Conservation (phyloP, 1,139 yeast genomes). For the Pichia sp. region DNA sequence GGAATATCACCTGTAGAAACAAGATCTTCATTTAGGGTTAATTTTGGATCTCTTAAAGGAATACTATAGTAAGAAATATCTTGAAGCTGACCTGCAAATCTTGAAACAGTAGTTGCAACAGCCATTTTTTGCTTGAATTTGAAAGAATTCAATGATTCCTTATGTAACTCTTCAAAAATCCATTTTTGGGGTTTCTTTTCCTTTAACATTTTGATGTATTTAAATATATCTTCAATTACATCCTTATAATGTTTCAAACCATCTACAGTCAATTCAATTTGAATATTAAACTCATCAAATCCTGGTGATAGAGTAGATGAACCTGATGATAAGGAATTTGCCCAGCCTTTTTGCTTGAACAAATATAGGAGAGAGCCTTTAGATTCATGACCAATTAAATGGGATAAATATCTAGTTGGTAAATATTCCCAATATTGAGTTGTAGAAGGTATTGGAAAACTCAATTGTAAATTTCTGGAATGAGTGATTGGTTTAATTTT, state of each 20-base stretch:
- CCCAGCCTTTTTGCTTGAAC: conserved; percentile 72
- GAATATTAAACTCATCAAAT: conserved; percentile 57
- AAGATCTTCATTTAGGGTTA: not conserved
- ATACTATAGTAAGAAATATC: conserved; percentile 32
- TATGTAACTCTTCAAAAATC: conserved; percentile 44
- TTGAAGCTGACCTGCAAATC: conserved; percentile 39
- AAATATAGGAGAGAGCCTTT: conserved; percentile 69
- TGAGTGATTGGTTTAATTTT: conserved; percentile 81
- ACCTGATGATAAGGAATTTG: conserved; percentile 71
- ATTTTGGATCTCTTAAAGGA: conserved; percentile 61
- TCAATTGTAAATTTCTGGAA: conserved; percentile 54
- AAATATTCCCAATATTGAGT: conserved; percentile 55
- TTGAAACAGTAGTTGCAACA: conserved; percentile 45
- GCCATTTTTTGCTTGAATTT: conserved; percentile 46
- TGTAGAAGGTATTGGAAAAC: conserved; percentile 69
- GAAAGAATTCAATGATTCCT: conserved; percentile 41
- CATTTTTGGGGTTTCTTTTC: conserved; percentile 51
- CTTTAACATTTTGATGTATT: conserved; percentile 58
- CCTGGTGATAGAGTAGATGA: conserved; percentile 63
- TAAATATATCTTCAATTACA: conserved; percentile 54
- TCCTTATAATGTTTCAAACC: conserved; percentile 64
- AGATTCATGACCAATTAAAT: conserved; percentile 87
- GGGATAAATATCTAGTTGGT: conserved; percentile 68
- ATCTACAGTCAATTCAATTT: conserved; percentile 64
- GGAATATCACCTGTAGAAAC: conserved; percentile 42